A percentile compares a stretch with the other conserved stretches of the same genome.
Evolutionary conservation across 352 stramenopile species (phyloP).

Genomic region (Globisporangium radiosum): DNA sequence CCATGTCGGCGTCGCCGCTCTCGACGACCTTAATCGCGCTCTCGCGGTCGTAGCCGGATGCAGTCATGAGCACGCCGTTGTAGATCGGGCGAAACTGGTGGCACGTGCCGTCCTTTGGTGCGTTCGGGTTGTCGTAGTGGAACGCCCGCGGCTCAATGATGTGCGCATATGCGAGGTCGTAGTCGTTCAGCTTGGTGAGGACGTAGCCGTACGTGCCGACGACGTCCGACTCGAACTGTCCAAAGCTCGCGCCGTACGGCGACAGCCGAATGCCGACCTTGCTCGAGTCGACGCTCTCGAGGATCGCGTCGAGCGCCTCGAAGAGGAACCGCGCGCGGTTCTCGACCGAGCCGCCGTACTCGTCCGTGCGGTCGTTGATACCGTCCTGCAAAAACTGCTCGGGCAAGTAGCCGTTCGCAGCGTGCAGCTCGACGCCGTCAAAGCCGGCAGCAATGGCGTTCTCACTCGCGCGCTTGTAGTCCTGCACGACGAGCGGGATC

Average conservation of each 20-base stretch:
- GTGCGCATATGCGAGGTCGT: conserved; percentile 53
- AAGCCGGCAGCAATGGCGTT: conserved; percentile 78
- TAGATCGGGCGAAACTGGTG: conserved; percentile 52
- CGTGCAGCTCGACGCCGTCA: conserved; percentile 88
- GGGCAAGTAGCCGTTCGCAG: conserved; percentile 89
- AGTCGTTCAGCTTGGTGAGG: conserved; percentile 44
- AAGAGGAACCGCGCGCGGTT: conserved; percentile 80
- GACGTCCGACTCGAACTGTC: conserved; percentile 35
- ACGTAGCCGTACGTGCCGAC: conserved; percentile 45
- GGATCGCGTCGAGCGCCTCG: conserved; percentile 60
- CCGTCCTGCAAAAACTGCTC: conserved; percentile 86
- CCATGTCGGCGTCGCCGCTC: conserved; percentile 41
- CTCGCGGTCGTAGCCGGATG: conserved; percentile 46
- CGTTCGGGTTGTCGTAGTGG: conserved; percentile 27
- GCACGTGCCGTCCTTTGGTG: conserved; percentile 33
- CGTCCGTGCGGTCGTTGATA: conserved; percentile 81
- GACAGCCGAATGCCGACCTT: conserved; percentile 43
- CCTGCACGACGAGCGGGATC: conserved; percentile 48
- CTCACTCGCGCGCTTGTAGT: conserved; percentile 54
- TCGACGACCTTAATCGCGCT: conserved; percentile 45
- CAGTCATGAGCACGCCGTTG: conserved; percentile 50
- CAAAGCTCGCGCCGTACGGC: conserved; percentile 43
- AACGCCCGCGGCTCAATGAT: conserved; percentile 52
- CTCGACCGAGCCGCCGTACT: conserved; percentile 82
- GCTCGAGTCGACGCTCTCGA: conserved; percentile 22